Evolutionary conservation across 495 filamentous ascomycete genomes (phyloP).

Genomic region (Aspergillus cristatus): DNA sequence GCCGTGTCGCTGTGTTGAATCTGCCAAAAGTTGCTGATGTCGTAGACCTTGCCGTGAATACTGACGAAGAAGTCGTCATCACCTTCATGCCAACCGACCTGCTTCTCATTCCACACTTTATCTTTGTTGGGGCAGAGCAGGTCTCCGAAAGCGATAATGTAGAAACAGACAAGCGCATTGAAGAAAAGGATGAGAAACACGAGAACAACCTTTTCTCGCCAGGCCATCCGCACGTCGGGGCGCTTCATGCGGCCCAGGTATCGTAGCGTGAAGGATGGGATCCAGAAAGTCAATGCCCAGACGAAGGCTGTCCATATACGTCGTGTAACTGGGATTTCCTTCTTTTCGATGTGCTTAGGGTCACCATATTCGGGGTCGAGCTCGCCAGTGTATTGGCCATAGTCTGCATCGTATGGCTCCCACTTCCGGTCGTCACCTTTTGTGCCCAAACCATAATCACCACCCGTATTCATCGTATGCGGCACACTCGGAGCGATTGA

Average conservation of each 20-base stretch:
- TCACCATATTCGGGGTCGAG: constrained; percentile 70
- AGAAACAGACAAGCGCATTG: constrained; percentile 82
- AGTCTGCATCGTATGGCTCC: constrained; percentile 55
- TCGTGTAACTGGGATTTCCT: constrained; percentile 50
- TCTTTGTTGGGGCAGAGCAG: constrained; percentile 85
- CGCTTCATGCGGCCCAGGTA: constrained; percentile 91
- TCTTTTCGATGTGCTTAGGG: constrained; percentile 65
- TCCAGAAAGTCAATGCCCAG: constrained; percentile 89
- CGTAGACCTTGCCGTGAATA: constrained; percentile 83
- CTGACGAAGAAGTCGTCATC: constrained; percentile 80
- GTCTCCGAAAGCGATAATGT: constrained; percentile 78
- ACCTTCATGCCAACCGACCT: constrained; percentile 63
- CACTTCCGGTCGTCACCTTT: constrained; percentile 77
- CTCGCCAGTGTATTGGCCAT: constrained; percentile 44
- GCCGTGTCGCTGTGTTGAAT: constrained; percentile 65
- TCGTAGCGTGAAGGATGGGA: constrained; percentile 75
- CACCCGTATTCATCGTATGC: constrained; percentile 48
- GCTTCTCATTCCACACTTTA: constrained; percentile 73
- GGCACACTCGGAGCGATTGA: constrained; percentile 66
- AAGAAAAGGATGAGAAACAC: constrained; percentile 70
- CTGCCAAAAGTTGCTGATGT: constrained; percentile 81
- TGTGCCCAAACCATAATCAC: constrained; percentile 77
- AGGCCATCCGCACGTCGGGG: constrained; percentile 92
- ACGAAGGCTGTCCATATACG: constrained; percentile 72
- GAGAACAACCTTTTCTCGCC: constrained; percentile 89